Percentiles rank a stretch among this genome's conserved stretches.
These are phyloP conservation scores for Lodderomyces beijingensis DNA, from an alignment of 1,139 yeast species.

Conservation along the genomic window DNA sequence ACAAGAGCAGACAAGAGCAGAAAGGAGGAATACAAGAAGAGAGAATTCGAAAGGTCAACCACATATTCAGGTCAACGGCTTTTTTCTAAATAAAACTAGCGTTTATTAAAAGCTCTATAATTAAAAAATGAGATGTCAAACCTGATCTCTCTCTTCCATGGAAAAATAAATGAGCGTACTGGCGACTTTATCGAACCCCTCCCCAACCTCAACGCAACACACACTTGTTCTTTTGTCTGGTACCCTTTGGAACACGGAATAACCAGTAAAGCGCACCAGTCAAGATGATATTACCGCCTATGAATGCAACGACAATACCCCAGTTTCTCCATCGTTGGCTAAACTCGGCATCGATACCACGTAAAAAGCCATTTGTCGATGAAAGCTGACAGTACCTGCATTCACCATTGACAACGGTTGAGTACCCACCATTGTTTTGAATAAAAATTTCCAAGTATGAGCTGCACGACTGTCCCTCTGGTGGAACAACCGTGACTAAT, in stretches of 20 bases:
- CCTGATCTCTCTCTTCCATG: no score
- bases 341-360: slow-evolving; percentile 37
- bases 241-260: slow-evolving; percentile 67
- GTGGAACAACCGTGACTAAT: slow-evolving; percentile 23
- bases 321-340: slow-evolving; percentile 64
- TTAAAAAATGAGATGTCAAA: no score
- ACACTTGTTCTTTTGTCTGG: slow-evolving; percentile 17
- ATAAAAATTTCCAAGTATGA: slow-evolving; percentile 47
- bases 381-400: slow-evolving; percentile 53
- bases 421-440: slow-evolving; percentile 46
- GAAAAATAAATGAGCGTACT: no score
- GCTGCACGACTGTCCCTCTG: slow-evolving; percentile 54
- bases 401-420: slow-evolving; percentile 33
- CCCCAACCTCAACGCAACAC: no score
- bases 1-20: no score
- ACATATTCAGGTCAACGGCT: no score
- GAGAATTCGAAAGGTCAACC: no score
- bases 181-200: no score
- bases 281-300: slow-evolving; percentile 47
- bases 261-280: slow-evolving; percentile 64
- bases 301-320: slow-evolving; percentile 51
- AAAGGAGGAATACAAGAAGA: no score
- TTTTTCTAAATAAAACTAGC: no score
- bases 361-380: slow-evolving; percentile 50
- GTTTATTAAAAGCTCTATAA: no score